A percentile compares a stretch with the other conserved stretches of the same genome.
phyloP scores from a whole-genome alignment of 2,329 filamentous ascomycete species.

The Lizonia empirigonia region DNA sequence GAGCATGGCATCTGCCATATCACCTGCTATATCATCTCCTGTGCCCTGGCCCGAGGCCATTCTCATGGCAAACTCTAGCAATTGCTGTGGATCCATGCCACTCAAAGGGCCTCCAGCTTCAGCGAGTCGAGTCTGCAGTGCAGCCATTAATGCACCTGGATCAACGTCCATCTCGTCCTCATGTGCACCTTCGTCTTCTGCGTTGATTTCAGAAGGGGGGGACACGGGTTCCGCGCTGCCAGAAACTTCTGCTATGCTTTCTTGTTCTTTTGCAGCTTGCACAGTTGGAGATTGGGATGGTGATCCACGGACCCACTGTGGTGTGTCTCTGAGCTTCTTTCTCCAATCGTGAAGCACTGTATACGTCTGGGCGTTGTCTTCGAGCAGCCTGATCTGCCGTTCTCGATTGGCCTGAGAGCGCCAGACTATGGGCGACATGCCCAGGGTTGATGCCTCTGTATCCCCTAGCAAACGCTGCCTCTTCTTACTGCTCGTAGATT shows the following conservation, averaged over 20 bases:
- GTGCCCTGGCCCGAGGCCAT: slow-evolving; percentile 52
- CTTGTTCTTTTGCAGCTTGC: slow-evolving; percentile 13
- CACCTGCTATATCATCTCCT: slow-evolving; percentile 51
- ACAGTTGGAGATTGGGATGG: slow-evolving; percentile 21
- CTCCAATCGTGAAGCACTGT: slow-evolving; percentile 55
- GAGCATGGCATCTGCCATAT: slow-evolving; percentile 52
- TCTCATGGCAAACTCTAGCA: slow-evolving; percentile 52
- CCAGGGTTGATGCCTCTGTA: slow-evolving; percentile 15
- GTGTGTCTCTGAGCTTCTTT: slow-evolving; percentile 43
- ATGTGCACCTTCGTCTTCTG: slow-evolving; percentile 24
- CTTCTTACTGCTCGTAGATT: slow-evolving; percentile 31
- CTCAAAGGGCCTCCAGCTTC: slow-evolving; percentile 43
- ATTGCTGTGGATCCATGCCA: slow-evolving; percentile 50
- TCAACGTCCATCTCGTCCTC: slow-evolving; percentile 38
- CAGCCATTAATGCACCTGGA: slow-evolving; percentile 48
- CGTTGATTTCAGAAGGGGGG: slow-evolving; percentile 19
- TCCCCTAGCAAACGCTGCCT: slow-evolving; percentile 22
- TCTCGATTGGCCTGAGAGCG: slow-evolving; percentile 35
- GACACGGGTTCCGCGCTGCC: slow-evolving; percentile 18
- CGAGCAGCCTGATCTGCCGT: slow-evolving; percentile 29
- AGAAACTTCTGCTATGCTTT: slow-evolving; percentile 13
- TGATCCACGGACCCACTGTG: slow-evolving; percentile 31
- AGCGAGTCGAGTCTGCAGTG: slow-evolving; percentile 42
- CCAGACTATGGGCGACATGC: slow-evolving; percentile 43
- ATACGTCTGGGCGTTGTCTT: slow-evolving; percentile 42